Evolutionary conservation across 2,329 filamentous ascomycete species (phyloP), one percentile per base, ranked within the genome.

Genomic region (Curvularia sp.): DNA sequence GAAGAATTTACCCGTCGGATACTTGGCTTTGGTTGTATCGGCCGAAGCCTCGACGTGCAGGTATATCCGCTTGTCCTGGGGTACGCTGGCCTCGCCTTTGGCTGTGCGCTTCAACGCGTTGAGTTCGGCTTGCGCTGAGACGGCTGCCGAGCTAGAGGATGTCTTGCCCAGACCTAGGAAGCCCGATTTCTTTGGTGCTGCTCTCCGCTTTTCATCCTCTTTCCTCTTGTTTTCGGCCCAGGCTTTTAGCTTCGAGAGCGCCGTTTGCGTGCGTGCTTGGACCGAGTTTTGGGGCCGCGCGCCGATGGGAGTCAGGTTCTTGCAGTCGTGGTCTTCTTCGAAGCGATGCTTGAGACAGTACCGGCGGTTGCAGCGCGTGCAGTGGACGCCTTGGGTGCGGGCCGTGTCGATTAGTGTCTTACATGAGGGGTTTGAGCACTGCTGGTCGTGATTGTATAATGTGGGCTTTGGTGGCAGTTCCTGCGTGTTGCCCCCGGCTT

Each of bases 41-140:
- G 91, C 91, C 70, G 93, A 92, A 0, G 94, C 95, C 74, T 98
- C 94, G 18, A 97, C 91, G 73, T 91, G 89, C 0, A 99, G 73
- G 73, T 98, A 98, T 1, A 99, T 80, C n/a, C 95, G 82, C 80
- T 96, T 96, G 64, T 97, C 92, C 0, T 82, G 77, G 0, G 92
- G 83, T 0, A 97, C 78, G 69, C 92, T 94, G 9, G 87, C 87
- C 64, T 98, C 94, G 1, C 96, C 96, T 79, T 97, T 97, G 2
- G 95, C 94, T 0, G 85, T 87, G 74, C 89, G 90, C 80, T 97
- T 97, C 41, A 99, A 81, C 9, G 85, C 86, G 63, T 92, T 92
- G 6, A 94, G 82, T 5, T 89, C 91, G 2, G 88, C 81, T 18
- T 91, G 67, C 2, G 89, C 84, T 48, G 88, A 86, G 0, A 89